Evolutionary conservation across 1,139 yeast genomes (phyloP), one percentile per base, ranked within the genome.

Genomic region (Debaryomycetaceae sp.): DNA sequence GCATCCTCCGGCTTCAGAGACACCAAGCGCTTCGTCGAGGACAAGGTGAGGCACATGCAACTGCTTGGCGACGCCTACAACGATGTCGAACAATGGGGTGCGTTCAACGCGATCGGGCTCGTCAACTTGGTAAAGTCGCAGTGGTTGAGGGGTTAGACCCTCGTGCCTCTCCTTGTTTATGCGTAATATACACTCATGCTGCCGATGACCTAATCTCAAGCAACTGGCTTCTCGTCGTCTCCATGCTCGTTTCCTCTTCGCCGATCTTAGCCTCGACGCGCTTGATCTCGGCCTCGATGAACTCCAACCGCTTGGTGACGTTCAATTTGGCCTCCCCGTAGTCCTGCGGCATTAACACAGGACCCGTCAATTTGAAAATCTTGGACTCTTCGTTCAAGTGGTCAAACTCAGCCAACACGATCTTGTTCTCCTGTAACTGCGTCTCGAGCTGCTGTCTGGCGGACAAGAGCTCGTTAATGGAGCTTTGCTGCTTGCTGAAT

Each of bases 271-370:
- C 58, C 43, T 83, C 91, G 21, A 82, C 83, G 33, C 84, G 60
- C 32, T 66, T 65, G 42, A 91, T 84, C 58, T 91, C 97, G 21
- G 65, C 66, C 41, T 74, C 66, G 33, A 91, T 91, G 47, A 85
- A 91, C 53, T 88, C 96, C 30, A 91, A 70, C 55, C 98, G 80
- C 56, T 89, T 91, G 19, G 69, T 73, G 22, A 91, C 96, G 49
- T 89, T 91, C 48, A 73, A 46, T 44, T 77, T 75, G 21, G 97
- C 95, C 54, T 91, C 97, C 10, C 55, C 55, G 41, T 73, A 75
- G 34, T 88, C 95, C 50, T 89, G 96, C 2, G 96, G 96, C 39
- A 91, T 67, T 39, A 91, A 67, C 5, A 89, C 88, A 8, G 96
- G 95, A 1, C 98, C 98, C 14, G 91, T 83, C 42, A 89, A 70